Base-by-base conservation (phyloP, 352 stramenopile species). In the Globisporangium emineosum region DNA sequence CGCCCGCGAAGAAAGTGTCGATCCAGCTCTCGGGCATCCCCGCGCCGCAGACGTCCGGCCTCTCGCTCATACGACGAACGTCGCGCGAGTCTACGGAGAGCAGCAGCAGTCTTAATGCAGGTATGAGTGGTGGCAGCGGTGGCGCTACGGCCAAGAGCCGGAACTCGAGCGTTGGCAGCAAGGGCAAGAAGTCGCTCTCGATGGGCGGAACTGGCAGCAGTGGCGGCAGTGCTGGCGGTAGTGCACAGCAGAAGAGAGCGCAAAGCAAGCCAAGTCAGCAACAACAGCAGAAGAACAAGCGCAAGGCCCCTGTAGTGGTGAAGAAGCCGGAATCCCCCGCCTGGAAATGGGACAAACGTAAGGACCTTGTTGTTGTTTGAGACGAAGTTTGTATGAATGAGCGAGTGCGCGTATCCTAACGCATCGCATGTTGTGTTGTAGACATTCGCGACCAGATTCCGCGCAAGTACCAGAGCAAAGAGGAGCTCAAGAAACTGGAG, bases 311-410 rank as follows among this genome's bases (percentile, higher is more conserved):
- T 23, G 49, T 51, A 9, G 15, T 55, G 37, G n/a, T 33, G n/a
- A 67, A 62, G 33, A 81, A 77, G 29, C 70, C 70, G 10, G 61
- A 71, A 29, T 73, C 72, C 13, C 72, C 81, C 30, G 74, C 81
- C 25, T 94, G 83, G 82, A 89, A 79, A 37, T 94, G 86, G 86
- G 83, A 91, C 51, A 89, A 89, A 47, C 80, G 83, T 92, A 74
- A 15, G 2, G 8, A 57, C 15, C 1, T 33, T 9, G 2, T 57
- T 30, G 7, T n/a, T n/a, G n/a, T n/a, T n/a, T n/a, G n/a, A n/a
- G n/a, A n/a, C n/a, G n/a, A n/a, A n/a, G n/a, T n/a, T n/a, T n/a
- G n/a, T n/a, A 6, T 57, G 10, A 56, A 12, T 49, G 21, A 21
- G 3, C 35, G n/a, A 64, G 23, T 40, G 25, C 47, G 40, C 5